Base-by-base conservation (phyloP, 2,329 filamentous ascomycete genomes). In the Aphanocladium album region DNA sequence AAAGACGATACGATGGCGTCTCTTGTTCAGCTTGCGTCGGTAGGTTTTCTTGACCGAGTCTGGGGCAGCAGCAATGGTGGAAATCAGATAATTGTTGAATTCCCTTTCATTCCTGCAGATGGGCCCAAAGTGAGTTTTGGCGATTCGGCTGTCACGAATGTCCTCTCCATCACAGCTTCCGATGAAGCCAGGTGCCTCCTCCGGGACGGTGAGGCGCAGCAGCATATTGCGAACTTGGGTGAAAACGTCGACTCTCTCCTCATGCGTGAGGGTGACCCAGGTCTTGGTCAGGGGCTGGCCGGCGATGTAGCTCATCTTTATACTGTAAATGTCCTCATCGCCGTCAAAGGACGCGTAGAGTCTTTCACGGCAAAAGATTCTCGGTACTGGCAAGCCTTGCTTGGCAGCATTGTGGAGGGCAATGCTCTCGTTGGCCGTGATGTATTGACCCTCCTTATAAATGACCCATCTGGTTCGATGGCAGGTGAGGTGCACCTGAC, bases 1-100 rank as follows among this genome's bases (percentile, higher is more conserved):
- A 63, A 83, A 78, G 1, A 76, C 71, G 21, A 72, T 64, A 17
- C 57, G 57, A 61, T 72, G 65, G 6, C 62, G 43, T 0, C 35
- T 64, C 1, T 52, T 37, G 23, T 55, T 50, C 12, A 66, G 57
- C 21, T 57, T 63, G 3, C 46, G 55, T 3, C 57, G 23, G 52
- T 66, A 67, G 0, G 64, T 66, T 3, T 17, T 23, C 1, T 53
- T 57, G 2, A 67, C n/a, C 0, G 53, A 39, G 2, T 30, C n/a
- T 9, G 66, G 65, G 0, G 51, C 60, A 1, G 55, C 3, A 0
- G 41, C 21, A 1, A 67, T 51, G 0, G 46, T 45, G 6, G 49
- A 46, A 17, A 67, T 14, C 2, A 67, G 21, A 23, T 57, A 66
- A 1, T 63, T 58, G 61, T 67, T 67, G 50, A 67, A 67, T 2